These are phyloP conservation scores for Somion occarium DNA, from an alignment of 1,284 basidiomycete species.

Conservation along the genomic window DNA sequence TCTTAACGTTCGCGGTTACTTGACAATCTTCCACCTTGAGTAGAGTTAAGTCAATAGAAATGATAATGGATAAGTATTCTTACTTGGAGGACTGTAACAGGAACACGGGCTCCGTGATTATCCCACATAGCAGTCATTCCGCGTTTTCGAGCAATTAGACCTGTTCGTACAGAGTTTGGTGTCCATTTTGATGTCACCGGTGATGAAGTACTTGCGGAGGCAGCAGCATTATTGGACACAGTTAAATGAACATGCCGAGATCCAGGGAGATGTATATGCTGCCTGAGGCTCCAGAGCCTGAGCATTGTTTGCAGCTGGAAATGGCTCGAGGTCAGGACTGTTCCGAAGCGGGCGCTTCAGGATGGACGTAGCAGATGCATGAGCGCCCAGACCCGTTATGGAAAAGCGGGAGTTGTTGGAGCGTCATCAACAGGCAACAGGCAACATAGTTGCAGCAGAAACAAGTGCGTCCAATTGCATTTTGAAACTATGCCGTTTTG, in stretches of 20 bases:
- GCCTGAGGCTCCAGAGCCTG: slow-evolving; percentile 41
- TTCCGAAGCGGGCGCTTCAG: slow-evolving; percentile 11
- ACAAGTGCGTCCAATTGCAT: slow-evolving; percentile 14
- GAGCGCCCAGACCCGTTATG: background rate
- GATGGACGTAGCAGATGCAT: slow-evolving; percentile 15
- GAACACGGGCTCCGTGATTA: slow-evolving; percentile 79
- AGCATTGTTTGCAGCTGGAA: slow-evolving; percentile 37
- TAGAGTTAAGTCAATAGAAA: slow-evolving; percentile 2
- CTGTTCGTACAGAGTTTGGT: slow-evolving; percentile 84
- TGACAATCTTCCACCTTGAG: slow-evolving; percentile 77
- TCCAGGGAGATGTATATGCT: slow-evolving; percentile 31
- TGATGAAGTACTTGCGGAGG: slow-evolving; percentile 25
- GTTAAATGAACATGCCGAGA: slow-evolving; percentile 37
- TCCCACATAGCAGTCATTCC: slow-evolving; percentile 97
- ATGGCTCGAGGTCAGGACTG: background rate
- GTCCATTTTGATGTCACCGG: slow-evolving; percentile 62
- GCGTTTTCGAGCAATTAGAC: slow-evolving; percentile 92
- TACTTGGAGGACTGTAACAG: slow-evolving; percentile 94
- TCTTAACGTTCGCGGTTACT: slow-evolving; percentile 73
- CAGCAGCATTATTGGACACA: slow-evolving; percentile 25
- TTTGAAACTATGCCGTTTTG: background rate
- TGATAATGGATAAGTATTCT: slow-evolving; percentile 9
- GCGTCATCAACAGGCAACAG: too few relatives aligned
- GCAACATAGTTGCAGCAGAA: slow-evolving; percentile 30
- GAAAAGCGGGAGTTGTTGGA: too few relatives aligned